phyloP scores from a whole-genome alignment of 139 green algal genomes.

The Tetradesmus obliquus region DNA sequence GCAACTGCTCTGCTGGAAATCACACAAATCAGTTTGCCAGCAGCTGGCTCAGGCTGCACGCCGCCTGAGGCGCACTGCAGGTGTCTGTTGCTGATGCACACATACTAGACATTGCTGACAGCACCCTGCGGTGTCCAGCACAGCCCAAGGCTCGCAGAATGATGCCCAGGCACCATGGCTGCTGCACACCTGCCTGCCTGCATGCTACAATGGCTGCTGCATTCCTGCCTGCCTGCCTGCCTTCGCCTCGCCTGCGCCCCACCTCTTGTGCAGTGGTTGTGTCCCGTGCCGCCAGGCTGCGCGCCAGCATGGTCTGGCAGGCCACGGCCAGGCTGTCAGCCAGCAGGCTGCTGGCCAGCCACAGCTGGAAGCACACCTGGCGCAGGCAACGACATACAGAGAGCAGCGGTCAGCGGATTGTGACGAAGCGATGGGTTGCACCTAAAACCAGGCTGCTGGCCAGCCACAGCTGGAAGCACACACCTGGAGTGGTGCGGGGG shows the following conservation, averaged over 20 bases:
- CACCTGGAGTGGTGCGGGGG: not conserved
- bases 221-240: too few relatives aligned
- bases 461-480: slow-evolving; percentile 81
- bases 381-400: not conserved
- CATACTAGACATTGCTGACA: too few relatives aligned
- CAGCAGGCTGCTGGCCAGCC: slow-evolving; percentile 79
- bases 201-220: too few relatives aligned
- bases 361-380: slow-evolving; percentile 73
- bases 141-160: too few relatives aligned
- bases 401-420: not conserved
- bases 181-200: too few relatives aligned
- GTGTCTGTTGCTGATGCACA: too few relatives aligned
- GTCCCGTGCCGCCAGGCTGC: slow-evolving; percentile 57
- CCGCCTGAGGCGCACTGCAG: too few relatives aligned
- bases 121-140: too few relatives aligned
- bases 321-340: slow-evolving; percentile 85
- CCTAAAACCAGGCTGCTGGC: slow-evolving; percentile 61
- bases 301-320: slow-evolving; percentile 80
- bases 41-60: too few relatives aligned
- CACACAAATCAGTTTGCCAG: too few relatives aligned
- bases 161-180: too few relatives aligned
- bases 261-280: slow-evolving; percentile 23
- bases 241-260: not conserved
- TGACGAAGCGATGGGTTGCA: not conserved
- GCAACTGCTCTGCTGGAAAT: too few relatives aligned